Percentiles rank a stretch among this genome's conserved stretches.
Evolutionary conservation across 2,329 filamentous ascomycete species (phyloP).

Genomic region (Fusarium floridanum): DNA sequence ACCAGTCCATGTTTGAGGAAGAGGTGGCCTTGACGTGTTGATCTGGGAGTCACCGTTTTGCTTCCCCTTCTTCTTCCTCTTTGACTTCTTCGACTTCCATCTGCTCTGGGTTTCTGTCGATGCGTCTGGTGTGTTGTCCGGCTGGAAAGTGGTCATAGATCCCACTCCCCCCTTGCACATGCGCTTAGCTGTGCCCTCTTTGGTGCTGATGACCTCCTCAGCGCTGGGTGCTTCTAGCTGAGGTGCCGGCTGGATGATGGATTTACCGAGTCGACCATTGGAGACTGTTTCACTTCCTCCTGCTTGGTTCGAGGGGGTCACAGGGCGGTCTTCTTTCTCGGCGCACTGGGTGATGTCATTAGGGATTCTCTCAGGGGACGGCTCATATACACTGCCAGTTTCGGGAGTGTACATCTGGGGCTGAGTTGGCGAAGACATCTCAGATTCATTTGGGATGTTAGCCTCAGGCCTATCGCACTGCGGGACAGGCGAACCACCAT

Average conservation of each 20-base stretch:
- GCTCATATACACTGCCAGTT: conserved; percentile 19
- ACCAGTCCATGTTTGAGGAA: not conserved
- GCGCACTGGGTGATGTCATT: not conserved
- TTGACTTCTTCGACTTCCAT: conserved; percentile 35
- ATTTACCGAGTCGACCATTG: not conserved
- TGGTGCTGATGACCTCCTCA: not conserved
- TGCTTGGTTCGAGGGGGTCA: not conserved
- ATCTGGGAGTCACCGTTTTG: conserved; percentile 14
- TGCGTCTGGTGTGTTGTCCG: not conserved
- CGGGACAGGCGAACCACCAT: not conserved
- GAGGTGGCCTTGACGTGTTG: not conserved
- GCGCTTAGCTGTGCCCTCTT: not conserved
- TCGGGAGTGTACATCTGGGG: conserved; percentile 24
- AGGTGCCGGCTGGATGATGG: not conserved
- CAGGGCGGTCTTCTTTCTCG: not conserved
- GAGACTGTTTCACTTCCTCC: not conserved
- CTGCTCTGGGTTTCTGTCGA: conserved; percentile 11
- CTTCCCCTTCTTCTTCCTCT: conserved; percentile 44
- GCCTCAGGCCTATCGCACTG: conserved; percentile 13
- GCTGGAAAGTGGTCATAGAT: not conserved
- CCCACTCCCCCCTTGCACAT: not conserved
- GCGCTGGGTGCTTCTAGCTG: not conserved
- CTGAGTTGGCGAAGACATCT: conserved; percentile 25
- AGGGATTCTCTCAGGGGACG: conserved; percentile 5
- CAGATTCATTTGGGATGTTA: conserved; percentile 7